These are phyloP conservation scores for Xylariaceae sp. DNA, from an alignment of 2,329 filamentous ascomycete genomes.

Conservation along the genomic window DNA sequence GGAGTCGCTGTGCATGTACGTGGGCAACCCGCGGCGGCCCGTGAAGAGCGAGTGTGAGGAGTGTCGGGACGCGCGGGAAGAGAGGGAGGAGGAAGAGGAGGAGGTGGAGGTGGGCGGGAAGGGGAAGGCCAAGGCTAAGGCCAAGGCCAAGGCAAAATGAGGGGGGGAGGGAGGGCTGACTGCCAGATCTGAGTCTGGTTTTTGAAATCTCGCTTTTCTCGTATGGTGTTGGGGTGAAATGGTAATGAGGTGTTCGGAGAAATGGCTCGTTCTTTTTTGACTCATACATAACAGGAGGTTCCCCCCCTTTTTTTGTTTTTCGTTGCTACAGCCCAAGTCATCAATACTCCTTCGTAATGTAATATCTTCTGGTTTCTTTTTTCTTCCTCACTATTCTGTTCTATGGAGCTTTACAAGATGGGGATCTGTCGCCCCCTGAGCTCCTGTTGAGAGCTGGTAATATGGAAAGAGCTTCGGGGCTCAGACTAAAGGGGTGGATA, in stretches of 20 bases:
- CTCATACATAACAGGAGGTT: neutral
- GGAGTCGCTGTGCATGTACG: conserved; percentile 36
- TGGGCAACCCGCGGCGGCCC: conserved; percentile 32
- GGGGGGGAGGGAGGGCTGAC: neutral
- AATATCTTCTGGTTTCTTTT: neutral
- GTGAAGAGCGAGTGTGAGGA: conserved; percentile 32
- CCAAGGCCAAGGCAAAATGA: neutral
- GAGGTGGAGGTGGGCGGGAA: conserved; percentile 1
- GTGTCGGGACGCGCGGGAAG: conserved; percentile 30
- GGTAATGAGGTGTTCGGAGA: neutral
- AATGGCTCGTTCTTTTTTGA: neutral
- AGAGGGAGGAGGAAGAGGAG: conserved; percentile 28
- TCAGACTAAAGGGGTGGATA: neutral
- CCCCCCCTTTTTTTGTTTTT: neutral
- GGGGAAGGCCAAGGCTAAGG: neutral
- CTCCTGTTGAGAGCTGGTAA: neutral
- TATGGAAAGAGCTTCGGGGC: neutral
- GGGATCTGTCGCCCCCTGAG: neutral
- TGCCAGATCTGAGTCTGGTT: neutral
- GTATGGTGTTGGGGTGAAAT: neutral
- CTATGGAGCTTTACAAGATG: neutral
- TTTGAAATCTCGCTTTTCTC: neutral
- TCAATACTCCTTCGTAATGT: neutral
- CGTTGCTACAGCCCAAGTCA: neutral
- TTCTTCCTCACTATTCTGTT: neutral